These are phyloP conservation scores for Aegilops speltoides DNA, from an alignment of 176 grass and related monocot species.

Conservation along the genomic window DNA sequence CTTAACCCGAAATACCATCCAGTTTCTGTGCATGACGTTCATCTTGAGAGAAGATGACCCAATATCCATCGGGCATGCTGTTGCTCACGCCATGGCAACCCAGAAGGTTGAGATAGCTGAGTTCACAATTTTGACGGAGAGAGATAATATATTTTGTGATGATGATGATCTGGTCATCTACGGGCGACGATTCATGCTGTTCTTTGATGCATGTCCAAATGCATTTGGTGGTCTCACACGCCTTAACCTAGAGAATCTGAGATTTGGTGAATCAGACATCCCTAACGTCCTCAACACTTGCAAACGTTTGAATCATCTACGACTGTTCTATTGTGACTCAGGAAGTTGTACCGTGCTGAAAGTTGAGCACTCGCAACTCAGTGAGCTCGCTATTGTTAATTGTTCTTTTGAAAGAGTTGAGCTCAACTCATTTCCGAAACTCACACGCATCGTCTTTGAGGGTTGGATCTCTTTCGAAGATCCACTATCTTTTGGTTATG, in stretches of 20 bases:
- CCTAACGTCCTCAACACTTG: too few relatives aligned
- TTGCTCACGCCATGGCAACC: not conserved
- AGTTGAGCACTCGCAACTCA: too few relatives aligned
- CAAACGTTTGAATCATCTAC: too few relatives aligned
- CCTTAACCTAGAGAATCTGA: not conserved
- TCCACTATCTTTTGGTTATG: too few relatives aligned
- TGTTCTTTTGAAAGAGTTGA: too few relatives aligned
- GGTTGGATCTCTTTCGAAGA: too few relatives aligned
- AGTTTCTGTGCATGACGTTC: not conserved
- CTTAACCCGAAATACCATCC: not conserved
- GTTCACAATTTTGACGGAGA: slow-evolving; percentile 5
- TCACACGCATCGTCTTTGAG: too few relatives aligned
- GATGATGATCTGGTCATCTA: not conserved
- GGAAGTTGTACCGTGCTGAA: too few relatives aligned
- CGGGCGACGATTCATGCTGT: not conserved
- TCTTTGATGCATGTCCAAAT: not conserved
- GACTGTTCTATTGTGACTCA: too few relatives aligned
- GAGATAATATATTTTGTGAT: not conserved
- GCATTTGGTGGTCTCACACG: slow-evolving; percentile 7
- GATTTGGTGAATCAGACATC: too few relatives aligned
- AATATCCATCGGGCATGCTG: not conserved
- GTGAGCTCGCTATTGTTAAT: too few relatives aligned
- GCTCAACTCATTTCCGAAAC: too few relatives aligned
- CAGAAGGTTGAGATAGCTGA: not conserved
- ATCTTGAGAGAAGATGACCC: not conserved